These are phyloP conservation scores for Fusarium sp. DNA, from an alignment of 2,329 filamentous ascomycete species.

Conservation along the genomic window DNA sequence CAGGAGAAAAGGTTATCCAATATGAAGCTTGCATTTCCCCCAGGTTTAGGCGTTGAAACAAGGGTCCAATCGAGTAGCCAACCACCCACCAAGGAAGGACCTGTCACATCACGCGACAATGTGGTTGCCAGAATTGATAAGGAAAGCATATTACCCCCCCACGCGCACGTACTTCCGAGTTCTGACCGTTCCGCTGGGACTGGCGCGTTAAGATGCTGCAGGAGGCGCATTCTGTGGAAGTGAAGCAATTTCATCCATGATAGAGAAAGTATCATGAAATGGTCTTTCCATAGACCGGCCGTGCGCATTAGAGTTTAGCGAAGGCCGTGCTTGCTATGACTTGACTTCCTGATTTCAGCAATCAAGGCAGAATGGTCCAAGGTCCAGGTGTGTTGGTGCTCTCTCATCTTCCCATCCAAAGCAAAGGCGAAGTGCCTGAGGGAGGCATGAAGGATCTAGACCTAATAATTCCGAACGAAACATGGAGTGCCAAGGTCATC, in stretches of 20 bases:
- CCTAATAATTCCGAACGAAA: background rate
- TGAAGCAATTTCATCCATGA: conserved; percentile 2
- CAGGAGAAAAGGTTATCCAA: conserved; percentile 32
- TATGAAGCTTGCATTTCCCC: conserved; percentile 41
- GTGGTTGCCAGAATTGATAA: conserved; percentile 35
- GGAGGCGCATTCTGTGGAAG: conserved; percentile 4
- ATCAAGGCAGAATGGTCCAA: background rate
- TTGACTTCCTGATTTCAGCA: background rate
- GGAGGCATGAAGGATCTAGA: background rate
- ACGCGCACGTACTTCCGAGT: background rate
- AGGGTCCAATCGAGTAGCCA: conserved; percentile 29
- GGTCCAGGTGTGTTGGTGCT: conserved; percentile 3
- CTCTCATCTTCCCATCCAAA: conserved; percentile 1
- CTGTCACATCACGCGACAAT: conserved; percentile 47
- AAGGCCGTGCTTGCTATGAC: conserved; percentile 9
- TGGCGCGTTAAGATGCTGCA: conserved; percentile 11
- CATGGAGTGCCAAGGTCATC: background rate
- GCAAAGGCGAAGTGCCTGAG: background rate
- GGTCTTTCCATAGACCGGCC: conserved; percentile 1
- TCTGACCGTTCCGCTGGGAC: conserved; percentile 39
- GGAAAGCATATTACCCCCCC: conserved; percentile 30
- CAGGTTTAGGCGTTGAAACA: conserved; percentile 39
- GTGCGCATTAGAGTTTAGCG: conserved; percentile 21
- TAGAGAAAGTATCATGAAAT: conserved; percentile 2
- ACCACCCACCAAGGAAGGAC: background rate